phyloP scores from a whole-genome alignment of 306 rosid species.

The Citrullus mucosospermus region DNA sequence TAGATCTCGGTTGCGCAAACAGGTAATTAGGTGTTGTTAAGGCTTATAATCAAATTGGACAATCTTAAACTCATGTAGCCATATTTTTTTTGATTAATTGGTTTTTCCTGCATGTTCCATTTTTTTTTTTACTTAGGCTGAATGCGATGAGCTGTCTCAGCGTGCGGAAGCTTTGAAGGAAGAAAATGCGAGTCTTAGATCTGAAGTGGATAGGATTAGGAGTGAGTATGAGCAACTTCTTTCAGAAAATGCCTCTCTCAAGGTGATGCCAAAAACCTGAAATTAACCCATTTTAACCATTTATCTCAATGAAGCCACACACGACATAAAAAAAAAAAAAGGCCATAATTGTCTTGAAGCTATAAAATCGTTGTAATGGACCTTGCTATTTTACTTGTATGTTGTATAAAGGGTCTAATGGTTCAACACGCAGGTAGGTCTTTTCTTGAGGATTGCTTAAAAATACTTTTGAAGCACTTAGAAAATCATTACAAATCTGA shows the following conservation, averaged over 20 bases:
- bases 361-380: neutral
- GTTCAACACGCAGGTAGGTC: neutral
- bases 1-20: conserved; percentile 93
- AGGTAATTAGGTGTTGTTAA: conserved; percentile 29
- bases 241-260: conserved; percentile 73
- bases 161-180: conserved; percentile 81
- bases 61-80: conserved; percentile 10
- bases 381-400: neutral
- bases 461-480: no score
- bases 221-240: conserved; percentile 80
- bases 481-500: no score
- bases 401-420: neutral
- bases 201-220: conserved; percentile 72
- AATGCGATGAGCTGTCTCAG: conserved; percentile 90
- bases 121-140: conserved; percentile 51
- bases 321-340: neutral
- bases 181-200: conserved; percentile 69
- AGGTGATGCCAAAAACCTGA: conserved; percentile 33
- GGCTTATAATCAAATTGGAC: neutral
- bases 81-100: conserved; percentile 6
- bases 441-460: neutral
- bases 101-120: neutral
- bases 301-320: neutral
- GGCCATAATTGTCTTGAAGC: neutral
- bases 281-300: conserved; percentile 12